Conservation (phyloP, 108 stramenopile species). For the Parietichytrium sp. region DNA sequence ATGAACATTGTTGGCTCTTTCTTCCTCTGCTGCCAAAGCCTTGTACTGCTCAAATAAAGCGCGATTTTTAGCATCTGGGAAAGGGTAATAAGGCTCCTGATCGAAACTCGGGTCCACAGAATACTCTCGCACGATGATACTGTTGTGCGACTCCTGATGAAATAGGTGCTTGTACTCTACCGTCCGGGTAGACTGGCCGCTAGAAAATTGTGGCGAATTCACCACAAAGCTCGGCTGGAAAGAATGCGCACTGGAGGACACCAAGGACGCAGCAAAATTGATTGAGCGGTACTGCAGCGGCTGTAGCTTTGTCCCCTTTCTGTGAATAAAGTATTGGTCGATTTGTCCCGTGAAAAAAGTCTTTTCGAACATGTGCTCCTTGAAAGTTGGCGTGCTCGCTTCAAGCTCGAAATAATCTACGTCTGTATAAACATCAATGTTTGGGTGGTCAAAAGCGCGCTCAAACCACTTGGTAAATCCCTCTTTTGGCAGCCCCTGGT, state of each 20-base stretch:
- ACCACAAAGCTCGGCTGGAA: constrained; percentile 67
- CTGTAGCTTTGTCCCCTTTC: constrained; percentile 64
- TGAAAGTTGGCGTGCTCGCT: too few relatives aligned
- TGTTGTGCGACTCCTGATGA: constrained; percentile 67
- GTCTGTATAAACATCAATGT: constrained; percentile 63
- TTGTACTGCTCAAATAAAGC: constrained; percentile 69
- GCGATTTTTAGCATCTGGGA: constrained; percentile 71
- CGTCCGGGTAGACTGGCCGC: constrained; percentile 46
- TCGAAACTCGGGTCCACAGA: constrained; percentile 41
- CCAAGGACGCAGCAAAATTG: constrained; percentile 67
- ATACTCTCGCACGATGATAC: constrained; percentile 25
- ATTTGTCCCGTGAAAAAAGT: constrained; percentile 75
- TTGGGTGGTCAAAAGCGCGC: constrained; percentile 61
- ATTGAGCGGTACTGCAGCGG: constrained; percentile 68
- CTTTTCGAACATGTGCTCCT: constrained; percentile 55
- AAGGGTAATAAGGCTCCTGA: constrained; percentile 68
- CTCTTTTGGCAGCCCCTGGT: constrained; percentile 70
- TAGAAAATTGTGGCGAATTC: constrained; percentile 63
- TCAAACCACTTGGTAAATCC: constrained; percentile 75
- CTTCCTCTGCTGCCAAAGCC: constrained; percentile 62
- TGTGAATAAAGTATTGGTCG: constrained; percentile 70
- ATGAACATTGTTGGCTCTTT: constrained; percentile 52
- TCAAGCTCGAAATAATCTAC: constrained; percentile 68
- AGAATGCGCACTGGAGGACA: constrained; percentile 41
- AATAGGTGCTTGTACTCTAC: constrained; percentile 71